A percentile compares a stretch with the other conserved stretches of the same genome.
Conservation (phyloP, 495 filamentous ascomycete species). For the Neurospora sp. region DNA sequence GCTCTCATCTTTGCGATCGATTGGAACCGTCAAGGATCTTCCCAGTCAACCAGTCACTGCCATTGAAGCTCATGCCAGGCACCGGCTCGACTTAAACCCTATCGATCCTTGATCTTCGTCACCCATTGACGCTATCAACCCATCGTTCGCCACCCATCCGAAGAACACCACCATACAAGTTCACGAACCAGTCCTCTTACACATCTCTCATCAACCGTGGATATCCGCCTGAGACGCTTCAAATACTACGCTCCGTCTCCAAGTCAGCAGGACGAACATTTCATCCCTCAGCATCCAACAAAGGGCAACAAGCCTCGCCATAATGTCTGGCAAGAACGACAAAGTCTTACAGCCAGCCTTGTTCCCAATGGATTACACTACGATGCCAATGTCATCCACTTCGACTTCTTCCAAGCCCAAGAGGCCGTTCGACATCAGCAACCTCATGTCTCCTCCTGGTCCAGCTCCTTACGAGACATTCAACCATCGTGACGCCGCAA, state of each 20-base stretch:
- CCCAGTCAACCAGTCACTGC: not conserved
- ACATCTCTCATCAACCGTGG: not conserved
- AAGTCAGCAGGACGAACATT: not conserved
- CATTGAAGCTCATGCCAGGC: not conserved
- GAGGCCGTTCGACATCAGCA: conserved; percentile 37
- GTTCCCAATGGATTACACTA: not conserved
- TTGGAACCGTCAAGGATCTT: not conserved
- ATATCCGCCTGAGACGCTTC: not conserved
- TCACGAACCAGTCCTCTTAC: not conserved
- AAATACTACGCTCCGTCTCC: not conserved
- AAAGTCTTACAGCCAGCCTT: not conserved
- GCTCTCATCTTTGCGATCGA: not conserved
- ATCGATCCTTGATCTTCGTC: not conserved
- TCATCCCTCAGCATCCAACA: not conserved
- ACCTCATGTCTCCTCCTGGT: conserved; percentile 70
- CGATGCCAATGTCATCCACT: not conserved
- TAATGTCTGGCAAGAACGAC: not conserved
- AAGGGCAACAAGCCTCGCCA: not conserved
- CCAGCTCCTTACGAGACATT: conserved; percentile 53
- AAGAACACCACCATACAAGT: not conserved
- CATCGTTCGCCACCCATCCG: not conserved
- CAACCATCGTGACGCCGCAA: conserved; percentile 19
- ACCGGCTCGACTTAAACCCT: not conserved
- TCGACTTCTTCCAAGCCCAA: conserved; percentile 12
- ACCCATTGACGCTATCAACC: not conserved